Conservation (phyloP, 495 filamentous ascomycete species). For the Durotheca rogersii region DNA sequence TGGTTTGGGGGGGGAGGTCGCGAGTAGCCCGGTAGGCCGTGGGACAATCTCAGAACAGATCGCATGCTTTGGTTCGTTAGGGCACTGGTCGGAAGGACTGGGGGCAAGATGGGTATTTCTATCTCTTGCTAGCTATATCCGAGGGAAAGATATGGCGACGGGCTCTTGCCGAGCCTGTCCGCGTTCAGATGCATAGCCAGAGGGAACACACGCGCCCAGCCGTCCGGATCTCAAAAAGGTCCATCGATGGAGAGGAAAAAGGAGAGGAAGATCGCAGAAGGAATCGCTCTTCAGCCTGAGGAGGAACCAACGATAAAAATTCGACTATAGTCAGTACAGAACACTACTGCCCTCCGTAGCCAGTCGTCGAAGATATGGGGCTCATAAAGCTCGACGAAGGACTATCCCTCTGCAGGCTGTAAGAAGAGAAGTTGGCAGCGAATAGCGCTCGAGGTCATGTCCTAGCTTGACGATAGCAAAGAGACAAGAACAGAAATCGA, state of each 20-base stretch:
- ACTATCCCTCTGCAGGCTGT: conserved; percentile 36
- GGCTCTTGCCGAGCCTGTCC: conserved; percentile 28
- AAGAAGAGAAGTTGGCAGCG: conserved; percentile 49
- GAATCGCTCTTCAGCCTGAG: conserved; percentile 33
- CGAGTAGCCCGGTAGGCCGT: conserved; percentile 5
- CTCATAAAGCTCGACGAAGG: conserved; percentile 44
- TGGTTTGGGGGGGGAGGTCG: neutral
- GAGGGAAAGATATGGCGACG: conserved; percentile 26
- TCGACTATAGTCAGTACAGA: conserved; percentile 41
- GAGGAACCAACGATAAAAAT: conserved; percentile 35
- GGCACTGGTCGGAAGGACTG: conserved; percentile 14
- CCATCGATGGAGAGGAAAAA: conserved; percentile 28
- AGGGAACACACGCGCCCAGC: conserved; percentile 17
- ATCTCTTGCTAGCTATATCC: conserved; percentile 27
- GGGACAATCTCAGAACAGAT: conserved; percentile 6
- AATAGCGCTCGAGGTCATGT: conserved; percentile 48
- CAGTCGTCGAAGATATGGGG: conserved; percentile 46
- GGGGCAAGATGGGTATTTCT: conserved; percentile 22
- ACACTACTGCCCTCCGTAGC: conserved; percentile 48
- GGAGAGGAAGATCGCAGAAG: conserved; percentile 18
- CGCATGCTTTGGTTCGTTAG: conserved; percentile 23
- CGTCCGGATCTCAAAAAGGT: conserved; percentile 26
- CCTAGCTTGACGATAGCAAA: conserved; percentile 65
- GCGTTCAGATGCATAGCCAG: conserved; percentile 32
- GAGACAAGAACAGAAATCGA: conserved; percentile 51